Conservation (phyloP, 2,329 filamentous ascomycete genomes). For the Fusarium newnesense region DNA sequence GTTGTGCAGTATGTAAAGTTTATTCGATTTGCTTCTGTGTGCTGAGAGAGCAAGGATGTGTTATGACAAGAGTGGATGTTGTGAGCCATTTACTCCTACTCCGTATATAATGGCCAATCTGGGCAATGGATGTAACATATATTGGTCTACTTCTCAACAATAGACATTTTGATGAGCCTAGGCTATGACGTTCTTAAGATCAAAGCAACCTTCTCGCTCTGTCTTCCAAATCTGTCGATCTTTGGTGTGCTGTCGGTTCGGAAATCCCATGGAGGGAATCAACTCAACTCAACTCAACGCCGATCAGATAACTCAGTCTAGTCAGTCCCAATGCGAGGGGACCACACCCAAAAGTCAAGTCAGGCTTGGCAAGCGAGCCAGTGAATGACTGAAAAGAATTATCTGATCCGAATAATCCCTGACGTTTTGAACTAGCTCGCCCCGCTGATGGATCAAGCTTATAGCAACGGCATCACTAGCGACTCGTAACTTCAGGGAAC, state of each 20-base stretch:
- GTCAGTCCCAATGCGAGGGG: not conserved
- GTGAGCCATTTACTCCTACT: conserved; percentile 19
- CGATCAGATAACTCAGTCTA: conserved; percentile 31
- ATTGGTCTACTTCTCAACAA: not conserved
- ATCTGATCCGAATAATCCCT: conserved; percentile 50
- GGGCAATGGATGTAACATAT: not conserved
- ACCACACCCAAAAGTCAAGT: not conserved
- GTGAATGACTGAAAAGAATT: conserved; percentile 41
- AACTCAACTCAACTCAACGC: not conserved
- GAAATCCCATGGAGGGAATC: not conserved
- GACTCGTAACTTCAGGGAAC: not conserved
- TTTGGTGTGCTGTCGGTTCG: not conserved
- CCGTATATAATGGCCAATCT: not conserved
- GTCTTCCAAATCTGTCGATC: not conserved
- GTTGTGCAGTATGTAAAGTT: not conserved
- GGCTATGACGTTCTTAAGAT: not conserved
- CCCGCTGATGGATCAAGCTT: conserved; percentile 3
- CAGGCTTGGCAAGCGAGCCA: not conserved
- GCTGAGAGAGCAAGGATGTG: not conserved
- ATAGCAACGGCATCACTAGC: not conserved
- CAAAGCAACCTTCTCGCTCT: not conserved
- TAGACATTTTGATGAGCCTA: not conserved
- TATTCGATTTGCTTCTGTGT: not conserved
- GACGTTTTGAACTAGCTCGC: not conserved
- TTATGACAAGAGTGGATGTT: not conserved